Conservation (phyloP, 176 grass and related monocot genomes). For the Coix lacrymajobi region DNA sequence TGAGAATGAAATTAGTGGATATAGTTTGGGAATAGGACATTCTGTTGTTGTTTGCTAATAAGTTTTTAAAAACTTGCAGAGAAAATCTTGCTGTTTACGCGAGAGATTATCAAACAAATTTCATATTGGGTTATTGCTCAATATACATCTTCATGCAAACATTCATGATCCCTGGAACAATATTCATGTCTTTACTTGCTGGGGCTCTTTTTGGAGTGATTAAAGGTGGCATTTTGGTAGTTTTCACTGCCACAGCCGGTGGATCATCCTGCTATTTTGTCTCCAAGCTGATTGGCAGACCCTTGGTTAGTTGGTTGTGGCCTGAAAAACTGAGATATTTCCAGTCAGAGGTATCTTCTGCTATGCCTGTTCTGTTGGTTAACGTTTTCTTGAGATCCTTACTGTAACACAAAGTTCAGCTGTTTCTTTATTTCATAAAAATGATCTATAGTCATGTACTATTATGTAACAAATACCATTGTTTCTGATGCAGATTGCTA, state of each 20-base stretch:
- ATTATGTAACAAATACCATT: constrained; percentile 13
- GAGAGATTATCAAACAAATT: constrained; percentile 78
- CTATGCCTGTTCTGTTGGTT: background rate
- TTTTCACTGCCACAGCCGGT: constrained; percentile 88
- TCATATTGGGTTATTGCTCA: constrained; percentile 92
- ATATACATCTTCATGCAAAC: constrained; percentile 99
- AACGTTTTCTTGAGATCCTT: constrained; percentile 23
- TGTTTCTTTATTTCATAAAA: constrained; percentile 9
- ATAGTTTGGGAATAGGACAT: background rate
- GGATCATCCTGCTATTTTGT: constrained; percentile 94
- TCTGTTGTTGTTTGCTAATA: background rate
- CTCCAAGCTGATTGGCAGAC: constrained; percentile 92
- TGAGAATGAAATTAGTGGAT: background rate
- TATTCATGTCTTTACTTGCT: constrained; percentile 97
- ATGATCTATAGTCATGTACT: background rate
- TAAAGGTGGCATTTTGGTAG: constrained; percentile 79
- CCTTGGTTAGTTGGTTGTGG: constrained; percentile 86
- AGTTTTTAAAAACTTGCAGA: constrained; percentile 54
- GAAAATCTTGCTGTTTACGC: constrained; percentile 94
- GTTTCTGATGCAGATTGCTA: constrained; percentile 64
- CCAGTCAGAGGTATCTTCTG: constrained; percentile 73
- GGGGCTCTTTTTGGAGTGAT: constrained; percentile 95
- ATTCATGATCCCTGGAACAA: constrained; percentile 99
- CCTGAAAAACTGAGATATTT: constrained; percentile 91
- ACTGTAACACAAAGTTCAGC: background rate